Base-by-base conservation (phyloP, 2,329 filamentous ascomycete species). In the Didymella keratinophila region DNA sequence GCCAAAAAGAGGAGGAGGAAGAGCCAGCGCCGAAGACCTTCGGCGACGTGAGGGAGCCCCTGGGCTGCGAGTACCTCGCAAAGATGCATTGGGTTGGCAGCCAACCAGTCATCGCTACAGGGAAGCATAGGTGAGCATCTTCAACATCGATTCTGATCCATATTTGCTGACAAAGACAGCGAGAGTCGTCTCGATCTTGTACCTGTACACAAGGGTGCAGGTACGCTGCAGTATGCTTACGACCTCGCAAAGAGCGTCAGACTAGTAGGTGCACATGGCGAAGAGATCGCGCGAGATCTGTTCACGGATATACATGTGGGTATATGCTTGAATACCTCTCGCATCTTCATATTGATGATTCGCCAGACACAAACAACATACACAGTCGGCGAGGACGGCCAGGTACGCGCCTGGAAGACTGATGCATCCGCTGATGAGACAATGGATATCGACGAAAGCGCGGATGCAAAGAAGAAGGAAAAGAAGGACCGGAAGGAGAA, bases 31-130 rank as follows among this genome's bases (percentile, higher is more conserved):
- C 82, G 25, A 73, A 68, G 37, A 58, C 61, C 1, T 88, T 91
- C 70, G 91, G 90, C 2, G 90, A 95, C 70, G 80, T 92, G 71
- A 82, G 91, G 28, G 78, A 82, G 59, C 78, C 78, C n/a, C 74
- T 93, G 6, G 83, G 80, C 3, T 92, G 89, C 63, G 89, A 91
- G 79, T 95, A 95, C 73, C 83, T 92, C 2, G 87, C 89, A 18
- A 87, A 89, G 68, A 81, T 93, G 37, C 76, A 85, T 43, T 82
- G 89, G 77, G 73, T 83, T 23, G 85, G 86, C 37, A 84, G 83
- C 3, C 85, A 86, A 0, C 86, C 86, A 5, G 83, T 88, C 14
- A 77, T 91, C 37, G 89, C 87, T 2, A 84, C 83, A 1, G 89
- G 89, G n/a, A 81, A 83, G 36, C 88, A 90, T 67, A 88, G 89